phyloP scores from a whole-genome alignment of 2,329 filamentous ascomycete genomes.

The Fusarium falciforme region DNA sequence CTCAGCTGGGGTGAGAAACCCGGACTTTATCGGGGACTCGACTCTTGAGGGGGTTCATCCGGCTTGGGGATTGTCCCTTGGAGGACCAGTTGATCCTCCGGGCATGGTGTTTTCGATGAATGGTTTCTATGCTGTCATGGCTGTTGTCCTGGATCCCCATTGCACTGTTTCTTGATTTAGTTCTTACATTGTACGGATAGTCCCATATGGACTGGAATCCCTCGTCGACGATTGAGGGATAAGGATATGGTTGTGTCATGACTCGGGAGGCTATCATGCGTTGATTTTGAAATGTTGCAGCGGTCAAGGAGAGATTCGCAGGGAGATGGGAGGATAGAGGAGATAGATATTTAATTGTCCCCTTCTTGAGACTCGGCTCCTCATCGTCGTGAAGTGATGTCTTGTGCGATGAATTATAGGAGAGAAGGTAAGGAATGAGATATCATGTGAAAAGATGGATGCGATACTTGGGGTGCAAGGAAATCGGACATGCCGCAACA shows the following conservation, averaged over 20 bases:
- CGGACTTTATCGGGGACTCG: background rate
- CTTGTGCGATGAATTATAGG: background rate
- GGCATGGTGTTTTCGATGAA: background rate
- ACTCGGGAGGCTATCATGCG: background rate
- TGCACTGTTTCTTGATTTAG: constrained; percentile 14
- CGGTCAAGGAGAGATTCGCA: background rate
- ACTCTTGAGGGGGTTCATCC: background rate
- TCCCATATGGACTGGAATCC: constrained; percentile 2
- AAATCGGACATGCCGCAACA: background rate
- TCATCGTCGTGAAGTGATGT: background rate
- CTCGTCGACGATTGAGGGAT: background rate
- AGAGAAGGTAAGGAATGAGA: background rate
- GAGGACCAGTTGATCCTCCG: background rate
- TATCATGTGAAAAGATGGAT: background rate
- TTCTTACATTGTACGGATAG: constrained; percentile 17
- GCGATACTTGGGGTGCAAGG: background rate
- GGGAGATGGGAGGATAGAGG: constrained; percentile 7
- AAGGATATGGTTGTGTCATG: background rate
- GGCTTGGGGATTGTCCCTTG: background rate
- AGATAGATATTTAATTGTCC: constrained; percentile 15
- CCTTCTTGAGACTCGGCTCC: background rate
- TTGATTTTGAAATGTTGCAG: background rate
- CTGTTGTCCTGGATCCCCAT: constrained; percentile 13
- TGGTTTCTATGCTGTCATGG: constrained; percentile 4
- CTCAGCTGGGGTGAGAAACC: background rate